Percentiles rank a stretch among this genome's conserved stretches.
Conservation (phyloP, 2,329 filamentous ascomycete genomes). For the Colletotrichum liaoningense region DNA sequence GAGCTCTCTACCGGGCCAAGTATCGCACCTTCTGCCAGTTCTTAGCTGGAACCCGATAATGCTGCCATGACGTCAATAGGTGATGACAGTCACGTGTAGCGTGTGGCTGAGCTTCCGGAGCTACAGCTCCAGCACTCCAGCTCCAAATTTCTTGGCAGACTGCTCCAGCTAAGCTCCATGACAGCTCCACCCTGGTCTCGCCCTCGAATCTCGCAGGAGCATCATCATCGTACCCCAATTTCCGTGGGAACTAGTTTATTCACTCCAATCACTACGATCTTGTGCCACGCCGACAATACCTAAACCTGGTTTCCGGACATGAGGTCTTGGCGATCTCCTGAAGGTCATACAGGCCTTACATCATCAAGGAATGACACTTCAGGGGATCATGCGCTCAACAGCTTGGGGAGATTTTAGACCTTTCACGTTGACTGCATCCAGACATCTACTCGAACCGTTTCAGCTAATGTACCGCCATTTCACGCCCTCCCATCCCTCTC, state of each 20-base stretch:
- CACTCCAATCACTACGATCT: background rate
- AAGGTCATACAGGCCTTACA: background rate
- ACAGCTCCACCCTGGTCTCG: conserved; percentile 5
- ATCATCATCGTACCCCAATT: background rate
- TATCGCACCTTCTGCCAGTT: background rate
- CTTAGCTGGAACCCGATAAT: no score
- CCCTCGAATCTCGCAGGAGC: conserved; percentile 7
- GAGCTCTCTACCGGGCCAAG: background rate
- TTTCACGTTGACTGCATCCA: background rate
- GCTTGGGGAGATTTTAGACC: no score
- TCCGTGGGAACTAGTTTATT: background rate
- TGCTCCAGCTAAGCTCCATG: background rate
- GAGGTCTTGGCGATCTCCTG: background rate
- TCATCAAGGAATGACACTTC: background rate
- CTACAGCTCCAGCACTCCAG: conserved; percentile 11
- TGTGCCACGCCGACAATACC: background rate
- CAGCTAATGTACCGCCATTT: conserved; percentile 27
- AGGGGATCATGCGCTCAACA: background rate
- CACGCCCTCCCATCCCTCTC: conserved; percentile 27
- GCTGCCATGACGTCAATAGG: conserved; percentile 25
- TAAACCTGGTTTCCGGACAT: background rate
- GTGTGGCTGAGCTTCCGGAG: conserved; percentile 4
- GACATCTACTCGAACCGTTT: background rate
- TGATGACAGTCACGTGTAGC: conserved; percentile 1
- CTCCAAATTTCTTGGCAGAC: background rate